A percentile compares a stretch with the other conserved stretches of the same genome.
phyloP scores from a whole-genome alignment of 2,329 filamentous ascomycete species.

The Myrmaecium sp. region DNA sequence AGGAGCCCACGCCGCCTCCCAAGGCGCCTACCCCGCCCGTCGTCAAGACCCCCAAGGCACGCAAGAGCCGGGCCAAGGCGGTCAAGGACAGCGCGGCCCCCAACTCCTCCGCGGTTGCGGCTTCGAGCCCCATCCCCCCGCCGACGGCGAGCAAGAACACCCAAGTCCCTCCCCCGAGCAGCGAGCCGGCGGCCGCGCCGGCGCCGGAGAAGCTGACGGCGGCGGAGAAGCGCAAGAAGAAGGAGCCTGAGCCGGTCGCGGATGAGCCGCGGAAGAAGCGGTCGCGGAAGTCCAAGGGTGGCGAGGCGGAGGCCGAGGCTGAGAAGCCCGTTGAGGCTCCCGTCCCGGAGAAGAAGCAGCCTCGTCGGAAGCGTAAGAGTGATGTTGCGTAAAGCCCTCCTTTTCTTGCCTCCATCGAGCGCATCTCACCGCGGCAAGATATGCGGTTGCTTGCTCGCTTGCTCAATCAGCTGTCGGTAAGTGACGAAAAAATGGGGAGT shows the following conservation, averaged over 20 bases:
- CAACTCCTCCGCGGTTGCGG: conserved; percentile 1
- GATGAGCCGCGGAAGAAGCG: conserved; percentile 3
- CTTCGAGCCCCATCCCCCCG: conserved; percentile 4
- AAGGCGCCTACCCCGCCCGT: conserved; percentile 4
- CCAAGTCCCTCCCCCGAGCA: too few relatives aligned
- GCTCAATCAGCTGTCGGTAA: too few relatives aligned
- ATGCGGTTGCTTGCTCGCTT: too few relatives aligned
- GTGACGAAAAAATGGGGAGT: too few relatives aligned
- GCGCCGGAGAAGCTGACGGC: conserved; percentile 1
- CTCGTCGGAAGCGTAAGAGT: conserved; percentile 5
- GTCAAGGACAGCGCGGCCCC: conserved; percentile 3
- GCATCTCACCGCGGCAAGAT: too few relatives aligned
- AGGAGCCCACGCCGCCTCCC: conserved; percentile 3
- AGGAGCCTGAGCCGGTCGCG: conserved; percentile 1
- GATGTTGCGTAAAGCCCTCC: too few relatives aligned
- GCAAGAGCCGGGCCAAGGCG: conserved; percentile 5
- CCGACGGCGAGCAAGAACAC: conserved; percentile 3
- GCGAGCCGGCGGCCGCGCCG: not conserved
- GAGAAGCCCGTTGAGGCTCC: not conserved
- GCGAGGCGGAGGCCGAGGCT: conserved; percentile 1
- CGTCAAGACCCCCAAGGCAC: conserved; percentile 4
- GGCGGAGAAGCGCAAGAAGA: conserved; percentile 2
- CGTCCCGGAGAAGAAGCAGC: conserved; percentile 4
- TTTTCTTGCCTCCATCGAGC: too few relatives aligned
- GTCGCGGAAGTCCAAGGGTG: conserved; percentile 4